These are phyloP conservation scores for Fremontodendron californicum DNA, from an alignment of 345 rosid genomes.

Conservation along the genomic window DNA sequence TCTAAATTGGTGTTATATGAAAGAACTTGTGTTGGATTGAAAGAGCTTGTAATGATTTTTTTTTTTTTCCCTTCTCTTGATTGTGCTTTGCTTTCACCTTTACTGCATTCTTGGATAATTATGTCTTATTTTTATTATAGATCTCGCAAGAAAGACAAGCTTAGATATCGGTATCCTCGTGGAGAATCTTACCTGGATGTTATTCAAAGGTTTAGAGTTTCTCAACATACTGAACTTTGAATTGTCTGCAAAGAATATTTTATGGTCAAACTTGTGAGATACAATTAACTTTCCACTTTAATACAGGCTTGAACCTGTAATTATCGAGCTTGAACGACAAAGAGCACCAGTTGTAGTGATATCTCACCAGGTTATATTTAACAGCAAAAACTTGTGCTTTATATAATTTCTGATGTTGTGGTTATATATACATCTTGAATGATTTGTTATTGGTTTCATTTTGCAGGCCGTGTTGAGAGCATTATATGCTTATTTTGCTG, in stretches of 20 bases:
- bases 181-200: constrained; percentile 99
- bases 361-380: constrained; percentile 82
- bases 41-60: not conserved
- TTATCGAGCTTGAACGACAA: constrained; percentile 95
- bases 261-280: not conserved
- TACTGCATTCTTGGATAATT: not conserved
- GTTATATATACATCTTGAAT: not conserved
- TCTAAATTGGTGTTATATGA: not conserved
- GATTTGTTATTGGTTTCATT: constrained; percentile 8
- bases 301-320: constrained; percentile 96
- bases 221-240: not conserved
- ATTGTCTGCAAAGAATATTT: not conserved
- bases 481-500: constrained; percentile 98
- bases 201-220: constrained; percentile 70
- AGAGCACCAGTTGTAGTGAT: constrained; percentile 97
- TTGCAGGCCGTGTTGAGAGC: constrained; percentile 97
- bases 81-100: not conserved
- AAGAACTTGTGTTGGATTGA: not conserved
- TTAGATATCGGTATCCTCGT: constrained; percentile 93
- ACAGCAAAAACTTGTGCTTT: not conserved
- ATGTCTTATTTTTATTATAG: constrained; percentile 31
- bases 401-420: not conserved
- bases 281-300: constrained; percentile 10
- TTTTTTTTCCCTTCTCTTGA: not conserved
- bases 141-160: constrained; percentile 83